phyloP scores from a whole-genome alignment of 2,329 filamentous ascomycete genomes.

The Dryadomyces quercus-mongolicae region DNA sequence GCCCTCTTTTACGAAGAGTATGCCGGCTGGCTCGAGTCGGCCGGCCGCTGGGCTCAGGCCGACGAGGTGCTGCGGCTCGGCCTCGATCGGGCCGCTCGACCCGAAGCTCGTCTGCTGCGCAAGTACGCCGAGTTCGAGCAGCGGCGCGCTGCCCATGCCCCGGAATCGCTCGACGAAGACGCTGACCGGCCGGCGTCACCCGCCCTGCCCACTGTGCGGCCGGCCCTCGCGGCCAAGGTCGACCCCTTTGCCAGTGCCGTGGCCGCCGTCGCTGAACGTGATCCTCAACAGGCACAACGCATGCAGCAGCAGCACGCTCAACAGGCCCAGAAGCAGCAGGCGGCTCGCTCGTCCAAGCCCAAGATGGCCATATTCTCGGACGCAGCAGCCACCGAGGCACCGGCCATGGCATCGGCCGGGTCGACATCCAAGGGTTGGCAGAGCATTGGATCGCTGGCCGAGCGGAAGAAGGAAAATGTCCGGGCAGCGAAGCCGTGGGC shows the following conservation, averaged over 20 bases:
- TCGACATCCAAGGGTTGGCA: conserved; percentile 70
- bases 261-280: conserved; percentile 35
- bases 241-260: conserved; percentile 62
- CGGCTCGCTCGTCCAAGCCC: conserved; percentile 45
- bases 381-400: conserved; percentile 40
- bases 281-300: conserved; percentile 46
- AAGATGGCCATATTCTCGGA: conserved; percentile 93
- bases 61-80: conserved; percentile 89
- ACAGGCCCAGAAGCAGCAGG: conserved; percentile 20
- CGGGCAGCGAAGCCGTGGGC: conserved; percentile 81
- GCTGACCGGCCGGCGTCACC: conserved; percentile 59
- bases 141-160: conserved; percentile 52
- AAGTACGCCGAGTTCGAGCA: conserved; percentile 90
- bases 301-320: conserved; percentile 7
- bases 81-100: conserved; percentile 77
- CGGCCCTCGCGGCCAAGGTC: conserved; percentile 72
- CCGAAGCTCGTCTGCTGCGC: conserved; percentile 65
- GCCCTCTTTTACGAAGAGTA: conserved; percentile 97
- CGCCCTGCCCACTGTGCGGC: conserved; percentile 69
- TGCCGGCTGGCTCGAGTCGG: conserved; percentile 79
- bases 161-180: conserved; percentile 30
- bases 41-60: conserved; percentile 75
- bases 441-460: conserved; percentile 72
- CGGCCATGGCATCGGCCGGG: conserved; percentile 39
- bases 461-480: conserved; percentile 89